Evolutionary conservation across 2,329 filamentous ascomycete species (phyloP).

Genomic region (Claviceps purpurea): DNA sequence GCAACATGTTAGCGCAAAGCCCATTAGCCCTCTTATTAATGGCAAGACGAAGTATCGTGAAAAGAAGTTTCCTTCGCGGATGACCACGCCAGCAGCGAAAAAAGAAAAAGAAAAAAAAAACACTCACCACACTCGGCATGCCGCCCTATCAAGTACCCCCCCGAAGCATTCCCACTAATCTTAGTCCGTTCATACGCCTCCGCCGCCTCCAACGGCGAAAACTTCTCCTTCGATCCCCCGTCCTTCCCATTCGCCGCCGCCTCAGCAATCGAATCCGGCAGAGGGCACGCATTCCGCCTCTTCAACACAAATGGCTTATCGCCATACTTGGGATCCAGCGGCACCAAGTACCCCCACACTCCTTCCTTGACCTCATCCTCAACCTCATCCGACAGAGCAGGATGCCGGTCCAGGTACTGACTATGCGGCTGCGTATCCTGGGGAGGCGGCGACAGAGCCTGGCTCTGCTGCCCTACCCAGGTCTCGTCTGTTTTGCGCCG

Average conservation of each 20-base stretch:
- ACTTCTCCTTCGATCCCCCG: constrained; percentile 26
- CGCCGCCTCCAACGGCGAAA: constrained; percentile 39
- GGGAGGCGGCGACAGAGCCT: constrained; percentile 46
- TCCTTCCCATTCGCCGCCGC: constrained; percentile 22
- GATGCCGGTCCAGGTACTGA: constrained; percentile 64
- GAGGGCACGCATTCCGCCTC: constrained; percentile 57
- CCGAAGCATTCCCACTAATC: constrained; percentile 48
- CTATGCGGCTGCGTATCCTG: constrained; percentile 46
- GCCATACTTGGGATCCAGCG: constrained; percentile 56
- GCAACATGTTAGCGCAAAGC: background rate
- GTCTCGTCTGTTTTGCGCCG: constrained; percentile 37
- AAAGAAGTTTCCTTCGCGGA: background rate
- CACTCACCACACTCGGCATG: constrained; percentile 84
- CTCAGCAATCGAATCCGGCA: constrained; percentile 31
- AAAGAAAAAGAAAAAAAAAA: background rate
- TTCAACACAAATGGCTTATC: constrained; percentile 58
- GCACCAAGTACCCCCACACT: constrained; percentile 91
- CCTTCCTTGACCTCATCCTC: constrained; percentile 72
- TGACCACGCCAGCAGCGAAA: background rate
- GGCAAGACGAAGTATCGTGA: no score
- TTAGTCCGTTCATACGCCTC: constrained; percentile 50
- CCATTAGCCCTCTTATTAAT: background rate
- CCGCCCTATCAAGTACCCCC: constrained; percentile 81
- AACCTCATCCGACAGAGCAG: constrained; percentile 64
- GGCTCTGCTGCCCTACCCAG: constrained; percentile 24